phyloP scores from a whole-genome alignment of 306 rosid genomes.

The Dalbergia cochinchinensis region DNA sequence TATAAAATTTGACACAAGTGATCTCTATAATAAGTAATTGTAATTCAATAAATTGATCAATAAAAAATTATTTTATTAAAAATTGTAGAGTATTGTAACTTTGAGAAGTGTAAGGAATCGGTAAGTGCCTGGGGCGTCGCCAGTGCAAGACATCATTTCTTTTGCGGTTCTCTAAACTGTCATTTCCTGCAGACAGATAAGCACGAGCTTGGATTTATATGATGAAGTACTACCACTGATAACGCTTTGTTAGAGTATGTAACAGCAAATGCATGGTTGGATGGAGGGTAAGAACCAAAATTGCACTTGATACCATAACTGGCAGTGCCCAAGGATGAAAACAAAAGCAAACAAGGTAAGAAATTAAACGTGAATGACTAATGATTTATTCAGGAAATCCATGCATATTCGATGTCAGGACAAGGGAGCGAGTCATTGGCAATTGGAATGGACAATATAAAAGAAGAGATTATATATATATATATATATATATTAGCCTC shows the following conservation, averaged over 20 bases:
- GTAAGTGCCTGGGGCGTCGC: neutral
- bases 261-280: constrained; percentile 40
- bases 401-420: constrained; percentile 12
- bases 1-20: too few species aligned
- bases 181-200: constrained; percentile 19
- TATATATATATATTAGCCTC: neutral
- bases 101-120: neutral
- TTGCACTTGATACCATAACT: constrained; percentile 24
- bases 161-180: constrained; percentile 28
- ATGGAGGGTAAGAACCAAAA: constrained; percentile 9
- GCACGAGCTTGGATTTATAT: neutral
- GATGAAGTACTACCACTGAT: neutral
- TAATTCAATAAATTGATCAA: too few species aligned
- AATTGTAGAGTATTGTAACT: too few species aligned
- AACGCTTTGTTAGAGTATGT: neutral
- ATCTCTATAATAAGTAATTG: too few species aligned
- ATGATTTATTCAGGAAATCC: constrained; percentile 39
- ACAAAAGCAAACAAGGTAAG: constrained; percentile 38
- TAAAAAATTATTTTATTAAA: too few species aligned
- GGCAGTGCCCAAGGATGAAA: constrained; percentile 27
- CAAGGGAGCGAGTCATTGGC: neutral
- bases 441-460: constrained; percentile 30
- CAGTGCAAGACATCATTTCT: neutral
- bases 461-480: neutral
- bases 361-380: constrained; percentile 39